Evolutionary conservation across 73 alveolate genomes (phyloP).

Genomic region (Tetrahymena borealis): DNA sequence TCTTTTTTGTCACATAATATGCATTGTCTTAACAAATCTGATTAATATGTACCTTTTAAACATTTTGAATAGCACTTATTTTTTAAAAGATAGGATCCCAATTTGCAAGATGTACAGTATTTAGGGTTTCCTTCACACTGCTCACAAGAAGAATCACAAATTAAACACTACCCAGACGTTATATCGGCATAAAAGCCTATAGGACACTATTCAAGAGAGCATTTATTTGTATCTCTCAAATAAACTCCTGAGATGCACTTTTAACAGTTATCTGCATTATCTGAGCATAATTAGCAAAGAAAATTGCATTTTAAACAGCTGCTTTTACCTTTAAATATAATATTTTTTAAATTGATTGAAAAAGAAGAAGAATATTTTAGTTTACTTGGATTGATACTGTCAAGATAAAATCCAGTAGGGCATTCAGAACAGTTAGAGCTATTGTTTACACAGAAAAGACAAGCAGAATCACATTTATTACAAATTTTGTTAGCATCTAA

Average conservation of each 20-base stretch:
- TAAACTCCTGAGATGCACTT: not conserved
- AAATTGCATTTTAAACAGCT: not conserved
- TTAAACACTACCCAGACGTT: not conserved
- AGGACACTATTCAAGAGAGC: not conserved
- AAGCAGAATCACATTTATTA: not conserved
- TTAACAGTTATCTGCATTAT: not conserved
- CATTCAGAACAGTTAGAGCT: not conserved
- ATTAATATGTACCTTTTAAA: not conserved
- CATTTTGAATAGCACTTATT: not conserved
- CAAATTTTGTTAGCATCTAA: not conserved
- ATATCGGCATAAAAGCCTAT: not conserved
- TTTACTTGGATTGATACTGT: not conserved
- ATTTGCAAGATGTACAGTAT: not conserved
- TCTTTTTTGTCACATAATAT: not conserved
- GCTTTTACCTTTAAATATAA: not conserved
- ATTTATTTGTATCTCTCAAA: not conserved
- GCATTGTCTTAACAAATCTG: not conserved
- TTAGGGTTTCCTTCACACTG: not conserved
- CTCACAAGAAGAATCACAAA: not conserved
- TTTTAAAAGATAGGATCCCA: not conserved
- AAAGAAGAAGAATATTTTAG: not conserved
- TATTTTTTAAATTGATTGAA: not conserved
- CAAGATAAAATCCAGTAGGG: not conserved
- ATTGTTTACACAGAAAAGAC: not conserved
- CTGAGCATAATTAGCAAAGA: not conserved